Conservation (phyloP, 805 yeast genomes). For the Priceomyces medius region DNA sequence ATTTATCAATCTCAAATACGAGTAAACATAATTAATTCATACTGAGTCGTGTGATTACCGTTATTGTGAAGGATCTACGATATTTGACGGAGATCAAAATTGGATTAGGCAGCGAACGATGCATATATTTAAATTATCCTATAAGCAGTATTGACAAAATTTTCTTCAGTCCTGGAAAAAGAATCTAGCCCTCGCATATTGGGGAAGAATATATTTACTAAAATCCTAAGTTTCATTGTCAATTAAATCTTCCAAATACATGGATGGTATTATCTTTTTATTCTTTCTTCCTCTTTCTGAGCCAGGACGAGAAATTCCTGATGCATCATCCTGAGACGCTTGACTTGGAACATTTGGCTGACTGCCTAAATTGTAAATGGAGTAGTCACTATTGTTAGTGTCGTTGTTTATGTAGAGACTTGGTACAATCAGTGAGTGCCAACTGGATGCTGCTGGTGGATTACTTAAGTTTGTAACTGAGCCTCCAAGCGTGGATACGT, state of each 20-base stretch:
- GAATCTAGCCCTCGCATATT: background rate
- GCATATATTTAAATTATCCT: background rate
- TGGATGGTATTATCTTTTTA: constrained; percentile 45
- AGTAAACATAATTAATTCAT: background rate
- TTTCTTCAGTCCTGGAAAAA: too few species aligned
- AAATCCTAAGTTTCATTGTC: constrained; percentile 36
- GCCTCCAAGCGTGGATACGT: constrained; percentile 12
- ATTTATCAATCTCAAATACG: background rate
- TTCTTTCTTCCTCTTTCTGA: constrained; percentile 12
- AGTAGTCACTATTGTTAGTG: constrained; percentile 33
- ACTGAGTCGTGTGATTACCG: background rate
- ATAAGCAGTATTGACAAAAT: background rate
- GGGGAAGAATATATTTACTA: background rate
- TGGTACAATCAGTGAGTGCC: constrained; percentile 34
- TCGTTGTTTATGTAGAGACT: constrained; percentile 40
- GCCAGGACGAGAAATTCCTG: background rate
- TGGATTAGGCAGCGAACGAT: background rate
- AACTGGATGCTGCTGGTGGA: constrained; percentile 23
- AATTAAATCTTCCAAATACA: constrained; percentile 51
- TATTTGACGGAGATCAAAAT: too few species aligned
- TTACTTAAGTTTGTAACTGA: constrained; percentile 18
- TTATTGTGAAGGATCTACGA: too few species aligned
- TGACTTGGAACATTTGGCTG: background rate
- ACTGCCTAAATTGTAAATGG: constrained; percentile 6
- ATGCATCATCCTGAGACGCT: background rate